Conservation (phyloP, 148 eudicot genomes). For the Rhododendron kiyosumense region DNA sequence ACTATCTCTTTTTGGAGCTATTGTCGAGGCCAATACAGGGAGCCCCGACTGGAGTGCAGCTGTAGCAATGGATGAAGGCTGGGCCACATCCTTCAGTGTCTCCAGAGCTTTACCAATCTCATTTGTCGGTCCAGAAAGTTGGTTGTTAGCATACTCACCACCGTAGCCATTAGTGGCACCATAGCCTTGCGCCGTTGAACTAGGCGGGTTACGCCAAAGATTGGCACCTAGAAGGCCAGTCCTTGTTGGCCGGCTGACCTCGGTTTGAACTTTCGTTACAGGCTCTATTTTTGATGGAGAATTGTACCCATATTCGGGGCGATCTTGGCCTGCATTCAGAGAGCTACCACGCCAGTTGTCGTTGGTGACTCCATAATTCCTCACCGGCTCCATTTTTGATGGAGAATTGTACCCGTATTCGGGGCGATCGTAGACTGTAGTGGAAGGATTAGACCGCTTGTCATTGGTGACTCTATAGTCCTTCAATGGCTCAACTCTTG, state of each 20-base stretch:
- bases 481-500: neutral
- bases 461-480: neutral
- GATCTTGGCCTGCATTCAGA: neutral
- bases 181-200: neutral
- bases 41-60: neutral
- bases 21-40: neutral
- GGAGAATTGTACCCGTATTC: neutral
- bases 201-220: neutral
- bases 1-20: neutral
- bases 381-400: neutral
- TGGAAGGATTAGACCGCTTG: slow-evolving; percentile 12
- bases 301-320: neutral
- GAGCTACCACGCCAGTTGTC: neutral
- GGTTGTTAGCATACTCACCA: neutral
- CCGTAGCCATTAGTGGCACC: neutral
- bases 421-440: slow-evolving; percentile 1
- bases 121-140: neutral
- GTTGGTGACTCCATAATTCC: neutral
- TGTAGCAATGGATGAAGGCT: neutral
- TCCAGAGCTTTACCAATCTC: slow-evolving; percentile 4
- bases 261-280: neutral
- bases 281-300: neutral
- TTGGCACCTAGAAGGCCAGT: neutral
- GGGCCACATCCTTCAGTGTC: neutral
- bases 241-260: neutral